Evolutionary conservation across 352 stramenopile species (phyloP).

Genomic region (Blastocystis sp.): DNA sequence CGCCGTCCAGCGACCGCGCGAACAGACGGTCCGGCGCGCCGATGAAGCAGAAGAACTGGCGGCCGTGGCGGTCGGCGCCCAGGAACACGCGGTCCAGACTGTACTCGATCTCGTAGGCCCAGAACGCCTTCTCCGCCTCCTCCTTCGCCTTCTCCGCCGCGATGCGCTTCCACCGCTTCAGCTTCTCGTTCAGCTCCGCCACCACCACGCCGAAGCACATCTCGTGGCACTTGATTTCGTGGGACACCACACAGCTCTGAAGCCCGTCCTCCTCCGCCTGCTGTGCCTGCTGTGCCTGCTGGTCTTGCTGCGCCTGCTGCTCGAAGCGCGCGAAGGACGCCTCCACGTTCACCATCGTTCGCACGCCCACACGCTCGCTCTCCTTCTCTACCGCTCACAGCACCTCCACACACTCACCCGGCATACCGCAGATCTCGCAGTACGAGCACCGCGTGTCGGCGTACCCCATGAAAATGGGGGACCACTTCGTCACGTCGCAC

Average conservation of each 20-base stretch:
- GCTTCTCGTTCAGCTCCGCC: neutral
- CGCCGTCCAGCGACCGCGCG: neutral
- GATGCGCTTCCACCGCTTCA: neutral
- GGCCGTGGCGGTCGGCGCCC: neutral
- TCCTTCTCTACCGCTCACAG: neutral
- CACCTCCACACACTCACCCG: neutral
- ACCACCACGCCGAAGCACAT: neutral
- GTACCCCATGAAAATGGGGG: constrained; percentile 17
- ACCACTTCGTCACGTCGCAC: neutral
- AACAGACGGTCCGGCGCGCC: neutral
- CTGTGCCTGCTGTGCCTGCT: neutral
- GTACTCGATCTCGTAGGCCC: neutral
- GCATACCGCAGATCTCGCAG: neutral
- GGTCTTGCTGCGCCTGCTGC: neutral
- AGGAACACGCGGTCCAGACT: neutral
- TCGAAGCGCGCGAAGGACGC: neutral
- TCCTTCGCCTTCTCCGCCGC: neutral
- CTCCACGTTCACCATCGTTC: neutral
- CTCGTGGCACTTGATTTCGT: neutral
- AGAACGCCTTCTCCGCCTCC: neutral
- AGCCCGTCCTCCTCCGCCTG: neutral
- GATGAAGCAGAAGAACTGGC: neutral
- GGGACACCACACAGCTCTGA: neutral
- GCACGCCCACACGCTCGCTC: neutral
- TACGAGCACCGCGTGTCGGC: neutral